Percentiles rank a stretch among this genome's conserved stretches.
phyloP scores from a whole-genome alignment of 192 early-diverging fungal genomes.

The Polychytrium aggregatum region DNA sequence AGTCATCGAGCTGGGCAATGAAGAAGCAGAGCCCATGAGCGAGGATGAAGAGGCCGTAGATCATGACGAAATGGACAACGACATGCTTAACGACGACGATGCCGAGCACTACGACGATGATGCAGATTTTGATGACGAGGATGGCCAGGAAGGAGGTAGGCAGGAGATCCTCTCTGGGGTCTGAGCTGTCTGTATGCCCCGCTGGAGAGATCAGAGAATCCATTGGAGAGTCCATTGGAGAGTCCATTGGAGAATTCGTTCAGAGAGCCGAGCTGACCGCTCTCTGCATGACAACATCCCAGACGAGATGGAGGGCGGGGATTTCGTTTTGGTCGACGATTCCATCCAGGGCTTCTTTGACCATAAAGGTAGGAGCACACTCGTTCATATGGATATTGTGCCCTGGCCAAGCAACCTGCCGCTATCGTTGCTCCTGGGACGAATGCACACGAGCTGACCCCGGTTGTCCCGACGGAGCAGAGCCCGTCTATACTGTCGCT shows the following conservation, averaged over 20 bases:
- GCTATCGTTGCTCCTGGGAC: too few species aligned
- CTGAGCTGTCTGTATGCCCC: too few species aligned
- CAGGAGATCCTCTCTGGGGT: too few species aligned
- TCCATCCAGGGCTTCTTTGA: conserved; percentile 86
- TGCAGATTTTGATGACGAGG: conserved; percentile 5
- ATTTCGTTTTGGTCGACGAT: conserved; percentile 53
- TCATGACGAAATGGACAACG: conserved; percentile 6
- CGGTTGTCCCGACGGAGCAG: too few species aligned
- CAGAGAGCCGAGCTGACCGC: background rate
- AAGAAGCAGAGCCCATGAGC: conserved; percentile 33
- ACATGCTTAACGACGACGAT: conserved; percentile 10
- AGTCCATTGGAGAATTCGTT: too few species aligned
- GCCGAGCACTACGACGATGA: conserved; percentile 19
- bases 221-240: too few species aligned
- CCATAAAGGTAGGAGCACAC: conserved; percentile 51
- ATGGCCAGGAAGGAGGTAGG: background rate
- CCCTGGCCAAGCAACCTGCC: too few species aligned
- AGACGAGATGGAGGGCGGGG: background rate
- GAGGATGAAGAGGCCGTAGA: conserved; percentile 28
- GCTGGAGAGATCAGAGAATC: too few species aligned
- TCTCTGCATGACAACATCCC: background rate
- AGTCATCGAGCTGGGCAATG: conserved; percentile 36
- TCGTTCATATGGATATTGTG: too few species aligned
- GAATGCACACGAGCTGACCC: background rate
- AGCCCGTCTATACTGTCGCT: conserved; percentile 77